Conservation (phyloP, 208 protist species). For the Novymonas esmeraldas region DNA sequence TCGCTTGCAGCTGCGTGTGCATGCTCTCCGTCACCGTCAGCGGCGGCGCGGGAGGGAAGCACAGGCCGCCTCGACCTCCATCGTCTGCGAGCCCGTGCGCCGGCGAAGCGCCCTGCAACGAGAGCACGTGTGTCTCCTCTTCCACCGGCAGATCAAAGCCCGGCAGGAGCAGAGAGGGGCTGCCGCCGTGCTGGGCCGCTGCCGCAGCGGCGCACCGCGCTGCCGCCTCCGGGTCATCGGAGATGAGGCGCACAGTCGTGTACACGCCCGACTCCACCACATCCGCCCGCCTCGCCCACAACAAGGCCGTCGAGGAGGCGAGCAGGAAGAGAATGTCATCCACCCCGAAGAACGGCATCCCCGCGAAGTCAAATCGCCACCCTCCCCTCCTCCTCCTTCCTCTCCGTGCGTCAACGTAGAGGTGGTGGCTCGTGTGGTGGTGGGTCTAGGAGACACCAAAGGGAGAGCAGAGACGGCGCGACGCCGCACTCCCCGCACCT, state of each 20-base stretch:
- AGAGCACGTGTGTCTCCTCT: constrained; percentile 27
- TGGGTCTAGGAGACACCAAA: too few species aligned
- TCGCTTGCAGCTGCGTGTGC: constrained; percentile 23
- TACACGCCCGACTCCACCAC: constrained; percentile 44
- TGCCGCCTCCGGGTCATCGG: constrained; percentile 38
- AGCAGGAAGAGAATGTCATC: constrained; percentile 80
- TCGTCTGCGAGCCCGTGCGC: neutral
- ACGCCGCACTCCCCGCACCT: too few species aligned
- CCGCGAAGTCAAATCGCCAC: too few species aligned
- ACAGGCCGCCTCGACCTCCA: neutral
- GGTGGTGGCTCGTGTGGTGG: too few species aligned
- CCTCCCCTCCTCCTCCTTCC: too few species aligned
- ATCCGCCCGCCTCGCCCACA: constrained; percentile 71
- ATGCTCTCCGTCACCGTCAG: constrained; percentile 38
- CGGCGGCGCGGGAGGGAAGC: neutral
- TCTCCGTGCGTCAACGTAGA: too few species aligned
- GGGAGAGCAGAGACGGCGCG: too few species aligned
- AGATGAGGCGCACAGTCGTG: constrained; percentile 31
- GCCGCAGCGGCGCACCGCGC: constrained; percentile 25
- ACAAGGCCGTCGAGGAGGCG: constrained; percentile 62
- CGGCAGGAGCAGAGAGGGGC: constrained; percentile 28
- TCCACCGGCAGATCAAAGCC: constrained; percentile 50
- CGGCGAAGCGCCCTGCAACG: neutral
- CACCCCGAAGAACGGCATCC: constrained; percentile 78
- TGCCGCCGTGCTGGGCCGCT: constrained; percentile 8